Evolutionary conservation across 331 rosid genomes (phyloP).

Genomic region (Pyrus hybrid): DNA sequence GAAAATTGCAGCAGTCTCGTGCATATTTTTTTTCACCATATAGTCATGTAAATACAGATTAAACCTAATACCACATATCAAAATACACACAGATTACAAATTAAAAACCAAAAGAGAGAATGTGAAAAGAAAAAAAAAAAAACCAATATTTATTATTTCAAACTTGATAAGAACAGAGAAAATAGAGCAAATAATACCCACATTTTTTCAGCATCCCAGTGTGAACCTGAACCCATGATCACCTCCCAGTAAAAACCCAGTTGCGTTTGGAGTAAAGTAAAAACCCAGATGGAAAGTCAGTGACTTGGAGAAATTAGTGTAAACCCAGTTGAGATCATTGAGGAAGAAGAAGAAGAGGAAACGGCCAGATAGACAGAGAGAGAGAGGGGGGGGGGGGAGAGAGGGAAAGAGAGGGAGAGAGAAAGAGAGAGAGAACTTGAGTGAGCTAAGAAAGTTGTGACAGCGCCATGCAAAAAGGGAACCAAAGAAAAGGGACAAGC

Average conservation of each 20-base stretch:
- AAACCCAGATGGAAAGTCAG: neutral
- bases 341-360: neutral
- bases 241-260: neutral
- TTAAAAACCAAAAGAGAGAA: neutral
- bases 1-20: slow-evolving; percentile 26
- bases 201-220: slow-evolving; percentile 33
- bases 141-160: neutral
- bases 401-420: neutral
- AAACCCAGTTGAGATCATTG: neutral
- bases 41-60: slow-evolving; percentile 33
- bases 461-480: slow-evolving; percentile 54
- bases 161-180: neutral
- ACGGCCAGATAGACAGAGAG: neutral
- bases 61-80: slow-evolving; percentile 21
- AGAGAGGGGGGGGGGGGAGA: neutral
- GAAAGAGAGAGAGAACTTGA: neutral
- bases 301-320: neutral
- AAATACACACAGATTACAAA: neutral
- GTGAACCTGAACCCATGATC: slow-evolving; percentile 27
- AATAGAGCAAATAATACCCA: neutral
- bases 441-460: slow-evolving; percentile 26
- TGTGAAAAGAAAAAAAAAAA: too few relatives aligned
- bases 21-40: slow-evolving; percentile 29
- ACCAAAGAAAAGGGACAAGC: slow-evolving; percentile 9
- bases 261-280: neutral